Evolutionary conservation across 805 yeast species (phyloP).

Genomic region (Candida sakaeoensis): DNA sequence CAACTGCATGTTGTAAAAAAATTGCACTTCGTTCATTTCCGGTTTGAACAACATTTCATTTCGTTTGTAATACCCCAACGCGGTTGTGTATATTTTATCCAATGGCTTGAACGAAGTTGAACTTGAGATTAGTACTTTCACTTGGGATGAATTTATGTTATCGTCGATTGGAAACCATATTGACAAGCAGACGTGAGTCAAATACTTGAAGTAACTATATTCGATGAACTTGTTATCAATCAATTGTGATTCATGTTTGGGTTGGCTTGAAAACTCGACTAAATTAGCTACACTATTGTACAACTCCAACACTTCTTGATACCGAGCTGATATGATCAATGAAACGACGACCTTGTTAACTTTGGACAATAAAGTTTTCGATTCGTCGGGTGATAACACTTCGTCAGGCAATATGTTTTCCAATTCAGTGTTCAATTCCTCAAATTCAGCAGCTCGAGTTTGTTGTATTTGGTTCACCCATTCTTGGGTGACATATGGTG

Average conservation of each 20-base stretch:
- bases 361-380: constrained; percentile 1
- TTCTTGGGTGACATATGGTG: neutral
- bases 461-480: neutral
- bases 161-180: constrained; percentile 11
- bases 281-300: constrained; percentile 15
- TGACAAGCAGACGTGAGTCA: constrained; percentile 17
- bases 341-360: constrained; percentile 10
- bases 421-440: too few species aligned
- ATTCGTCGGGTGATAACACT: neutral
- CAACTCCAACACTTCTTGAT: constrained; percentile 15
- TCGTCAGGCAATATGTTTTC: too few species aligned
- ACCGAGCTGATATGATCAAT: constrained; percentile 17
- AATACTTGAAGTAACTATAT: constrained; percentile 24
- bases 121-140: constrained; percentile 1
- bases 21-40: constrained; percentile 17
- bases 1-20: constrained; percentile 20
- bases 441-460: neutral
- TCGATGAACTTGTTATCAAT: constrained; percentile 25
- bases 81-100: constrained; percentile 20
- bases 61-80: constrained; percentile 20
- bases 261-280: constrained; percentile 23
- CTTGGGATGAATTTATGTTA: neutral
- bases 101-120: constrained; percentile 12
- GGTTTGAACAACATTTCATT: constrained; percentile 15
- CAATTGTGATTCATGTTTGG: constrained; percentile 18